These are phyloP conservation scores for Paecilomyces fulvus DNA, from an alignment of 2,329 filamentous ascomycete species.

Conservation along the genomic window DNA sequence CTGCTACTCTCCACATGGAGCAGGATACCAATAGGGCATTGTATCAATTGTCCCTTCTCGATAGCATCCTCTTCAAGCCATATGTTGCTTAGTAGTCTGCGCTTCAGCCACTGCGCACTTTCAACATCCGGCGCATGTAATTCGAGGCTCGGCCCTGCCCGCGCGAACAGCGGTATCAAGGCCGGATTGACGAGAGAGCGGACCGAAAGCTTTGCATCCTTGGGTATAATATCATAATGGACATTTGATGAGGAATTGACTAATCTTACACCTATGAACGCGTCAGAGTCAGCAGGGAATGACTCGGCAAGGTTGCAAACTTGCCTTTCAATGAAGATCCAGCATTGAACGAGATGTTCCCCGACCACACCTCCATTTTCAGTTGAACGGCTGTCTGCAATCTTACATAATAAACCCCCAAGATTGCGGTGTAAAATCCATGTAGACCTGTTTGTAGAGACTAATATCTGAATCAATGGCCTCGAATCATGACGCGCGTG, in stretches of 20 bases:
- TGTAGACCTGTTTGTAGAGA: neutral
- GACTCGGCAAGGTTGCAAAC: conserved; percentile 5
- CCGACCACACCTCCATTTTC: conserved; percentile 32
- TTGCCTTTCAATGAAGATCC: conserved; percentile 24
- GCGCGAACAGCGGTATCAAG: conserved; percentile 33
- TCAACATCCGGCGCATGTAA: conserved; percentile 24
- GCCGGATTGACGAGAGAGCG: conserved; percentile 31
- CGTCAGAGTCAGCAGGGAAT: conserved; percentile 1
- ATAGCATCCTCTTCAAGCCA: conserved; percentile 27
- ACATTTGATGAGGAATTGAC: conserved; percentile 23
- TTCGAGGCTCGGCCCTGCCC: conserved; percentile 32
- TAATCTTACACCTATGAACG: conserved; percentile 22
- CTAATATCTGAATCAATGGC: neutral
- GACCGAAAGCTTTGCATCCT: conserved; percentile 23
- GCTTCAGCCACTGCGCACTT: conserved; percentile 31
- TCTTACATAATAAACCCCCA: neutral
- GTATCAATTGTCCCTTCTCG: conserved; percentile 18
- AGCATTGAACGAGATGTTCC: conserved; percentile 20
- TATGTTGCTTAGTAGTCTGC: conserved; percentile 25
- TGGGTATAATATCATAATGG: conserved; percentile 23
- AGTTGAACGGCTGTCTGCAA: neutral
- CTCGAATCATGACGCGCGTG: neutral
- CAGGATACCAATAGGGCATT: conserved; percentile 33
- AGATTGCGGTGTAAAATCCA: neutral
- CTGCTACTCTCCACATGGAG: conserved; percentile 19